These are phyloP conservation scores for Phymatotrichopsis omnivora DNA, from an alignment of 2,329 filamentous ascomycete genomes.

Conservation along the genomic window DNA sequence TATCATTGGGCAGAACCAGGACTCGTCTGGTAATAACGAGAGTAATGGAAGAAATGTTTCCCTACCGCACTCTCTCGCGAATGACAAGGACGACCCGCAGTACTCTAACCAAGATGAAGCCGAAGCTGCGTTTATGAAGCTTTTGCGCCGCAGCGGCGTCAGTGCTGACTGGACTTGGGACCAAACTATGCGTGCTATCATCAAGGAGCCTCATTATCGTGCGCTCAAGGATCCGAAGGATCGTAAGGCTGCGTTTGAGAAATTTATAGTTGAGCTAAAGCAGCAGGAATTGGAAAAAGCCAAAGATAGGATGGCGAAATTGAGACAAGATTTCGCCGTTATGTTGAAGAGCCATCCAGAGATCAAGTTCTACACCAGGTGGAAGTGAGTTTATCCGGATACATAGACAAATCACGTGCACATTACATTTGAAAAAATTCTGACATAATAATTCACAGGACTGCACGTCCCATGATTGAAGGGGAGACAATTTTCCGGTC, in stretches of 20 bases:
- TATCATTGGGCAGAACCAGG: constrained; percentile 24
- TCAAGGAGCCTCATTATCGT: constrained; percentile 85
- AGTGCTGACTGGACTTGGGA: constrained; percentile 91
- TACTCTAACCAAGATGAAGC: constrained; percentile 76
- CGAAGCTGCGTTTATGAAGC: constrained; percentile 83
- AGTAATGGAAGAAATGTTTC: constrained; percentile 34
- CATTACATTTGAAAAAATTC: background rate
- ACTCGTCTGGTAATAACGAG: constrained; percentile 14
- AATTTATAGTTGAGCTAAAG: constrained; percentile 83
- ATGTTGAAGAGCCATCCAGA: constrained; percentile 96
- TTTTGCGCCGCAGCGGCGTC: constrained; percentile 73
- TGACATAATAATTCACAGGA: constrained; percentile 37
- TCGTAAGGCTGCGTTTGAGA: constrained; percentile 82
- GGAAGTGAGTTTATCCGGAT: constrained; percentile 48
- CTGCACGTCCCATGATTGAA: constrained; percentile 84
- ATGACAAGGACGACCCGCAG: constrained; percentile 57
- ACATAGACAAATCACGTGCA: background rate
- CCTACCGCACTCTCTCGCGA: constrained; percentile 50
- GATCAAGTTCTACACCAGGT: constrained; percentile 92
- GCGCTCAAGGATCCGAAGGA: constrained; percentile 88
- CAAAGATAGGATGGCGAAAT: constrained; percentile 82
- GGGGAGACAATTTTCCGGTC: constrained; percentile 92
- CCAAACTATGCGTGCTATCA: constrained; percentile 71
- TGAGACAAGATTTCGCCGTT: constrained; percentile 84
- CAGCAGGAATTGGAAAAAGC: constrained; percentile 89